Evolutionary conservation across 768 basidiomycete species (phyloP), one percentile per base, ranked within the genome.

Genomic region (Tulasnella sp.): DNA sequence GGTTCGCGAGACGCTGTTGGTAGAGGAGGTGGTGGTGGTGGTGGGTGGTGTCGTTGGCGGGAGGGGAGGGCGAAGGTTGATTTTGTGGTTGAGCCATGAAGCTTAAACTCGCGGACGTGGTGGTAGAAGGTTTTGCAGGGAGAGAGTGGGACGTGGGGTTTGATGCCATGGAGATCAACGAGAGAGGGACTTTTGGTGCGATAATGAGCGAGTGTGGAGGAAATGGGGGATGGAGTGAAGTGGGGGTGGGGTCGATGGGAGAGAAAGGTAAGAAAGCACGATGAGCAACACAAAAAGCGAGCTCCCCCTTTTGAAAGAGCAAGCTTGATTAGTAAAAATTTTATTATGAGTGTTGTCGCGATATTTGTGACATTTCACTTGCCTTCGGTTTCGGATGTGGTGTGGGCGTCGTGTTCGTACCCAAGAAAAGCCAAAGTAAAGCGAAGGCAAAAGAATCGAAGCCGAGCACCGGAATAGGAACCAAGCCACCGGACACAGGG

Each of bases 1-100:
- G 84, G 78, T 81, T 83, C 17, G 85, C 84, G 75, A 89, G 86
- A 22, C 29, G 58, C 3, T n/a, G 58, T 12, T 19, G n/a, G 25
- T 64, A 25, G 31, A 25, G n/a, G 7, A 25, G 58, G 58, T 64
- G 58, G 58, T 64, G 58, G 58, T 31, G 25, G 31, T 64, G 58
- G 58, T 64, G 58, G 25, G 29, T 22, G 58, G 58, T 25, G 58
- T 64, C 58, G 58, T 64, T 64, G 58, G 31, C 3, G 2, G 25
- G 19, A 1, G 45, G 3, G n/a, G n/a, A n/a, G 15, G 15, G 3
- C 9, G 15, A 22, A 19, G 45, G 45, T 49, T 49, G 45, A n/a
- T n/a, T n/a, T 49, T 49, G 45, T 49, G 45, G 58, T 64, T 64
- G 58, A 11, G 58, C 58, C 29, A 64, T 29, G 29, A 64, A 64